Percentiles rank a stretch among this genome's conserved stretches.
These are phyloP conservation scores for Bipolaris oryzae DNA, from an alignment of 2,329 filamentous ascomycete species.

Conservation along the genomic window DNA sequence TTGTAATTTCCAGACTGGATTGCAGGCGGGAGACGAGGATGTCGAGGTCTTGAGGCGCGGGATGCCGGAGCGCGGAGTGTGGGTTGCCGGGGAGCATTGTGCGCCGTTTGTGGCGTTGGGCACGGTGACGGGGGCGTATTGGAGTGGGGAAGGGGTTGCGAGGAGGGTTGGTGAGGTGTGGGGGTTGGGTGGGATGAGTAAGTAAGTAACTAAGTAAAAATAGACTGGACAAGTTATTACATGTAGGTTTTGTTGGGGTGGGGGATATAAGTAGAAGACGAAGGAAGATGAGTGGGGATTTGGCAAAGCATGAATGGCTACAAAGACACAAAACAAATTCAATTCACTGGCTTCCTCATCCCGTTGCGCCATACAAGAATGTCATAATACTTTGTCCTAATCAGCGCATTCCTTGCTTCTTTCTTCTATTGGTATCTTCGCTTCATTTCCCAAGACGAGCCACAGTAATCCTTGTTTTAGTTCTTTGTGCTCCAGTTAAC, in stretches of 20 bases:
- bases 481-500: neutral
- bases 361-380: neutral
- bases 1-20: conserved; percentile 79
- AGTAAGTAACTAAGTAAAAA: too few relatives aligned
- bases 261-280: too few relatives aligned
- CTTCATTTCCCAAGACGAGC: neutral
- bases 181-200: neutral
- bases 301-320: neutral
- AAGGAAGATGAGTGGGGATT: neutral
- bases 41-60: conserved; percentile 65
- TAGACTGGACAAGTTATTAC: neutral
- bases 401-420: neutral
- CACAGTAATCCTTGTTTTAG: neutral
- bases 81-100: conserved; percentile 91
- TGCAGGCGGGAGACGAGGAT: conserved; percentile 73
- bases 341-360: neutral
- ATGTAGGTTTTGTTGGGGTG: neutral
- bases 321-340: neutral
- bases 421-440: neutral
- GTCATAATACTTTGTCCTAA: neutral
- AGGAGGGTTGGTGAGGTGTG: conserved; percentile 2
- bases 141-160: conserved; percentile 14
- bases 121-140: conserved; percentile 60
- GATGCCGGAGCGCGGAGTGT: conserved; percentile 69
- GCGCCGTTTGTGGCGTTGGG: conserved; percentile 87